phyloP scores from a whole-genome alignment of 805 yeast genomes.

The Kurtzmaniella cleridarum region DNA sequence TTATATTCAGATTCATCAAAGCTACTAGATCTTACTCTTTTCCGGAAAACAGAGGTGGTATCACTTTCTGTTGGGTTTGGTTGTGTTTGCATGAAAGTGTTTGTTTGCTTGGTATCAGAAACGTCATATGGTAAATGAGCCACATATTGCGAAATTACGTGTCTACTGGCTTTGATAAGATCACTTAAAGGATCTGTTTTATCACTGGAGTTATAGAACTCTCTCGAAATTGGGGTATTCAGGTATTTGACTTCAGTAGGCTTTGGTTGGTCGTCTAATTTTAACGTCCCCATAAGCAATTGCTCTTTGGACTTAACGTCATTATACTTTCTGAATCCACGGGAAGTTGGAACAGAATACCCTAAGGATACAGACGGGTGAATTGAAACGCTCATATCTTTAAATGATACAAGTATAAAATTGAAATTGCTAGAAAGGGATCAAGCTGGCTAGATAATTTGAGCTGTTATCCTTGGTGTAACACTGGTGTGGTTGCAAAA shows the following conservation, averaged over 20 bases:
- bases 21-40: not conserved
- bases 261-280: slow-evolving; percentile 10
- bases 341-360: not conserved
- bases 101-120: not conserved
- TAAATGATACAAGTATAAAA: too few species aligned
- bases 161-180: slow-evolving; percentile 13
- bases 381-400: too few species aligned
- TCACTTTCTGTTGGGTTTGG: not conserved
- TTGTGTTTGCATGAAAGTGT: not conserved
- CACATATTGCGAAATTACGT: slow-evolving; percentile 7
- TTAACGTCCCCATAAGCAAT: slow-evolving; percentile 9
- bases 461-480: too few species aligned
- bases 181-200: slow-evolving; percentile 14
- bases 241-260: slow-evolving; percentile 6
- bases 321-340: not conserved
- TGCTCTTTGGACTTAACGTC: slow-evolving; percentile 7
- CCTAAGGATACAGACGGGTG: not conserved
- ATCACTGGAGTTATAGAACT: not conserved
- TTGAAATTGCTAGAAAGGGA: too few species aligned
- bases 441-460: too few species aligned
- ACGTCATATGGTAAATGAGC: slow-evolving; percentile 10
- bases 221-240: slow-evolving; percentile 7
- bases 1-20: not conserved
- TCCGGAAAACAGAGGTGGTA: not conserved
- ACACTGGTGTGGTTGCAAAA: too few species aligned